Evolutionary conservation across 129 eudicot species (phyloP).

Genomic region (Gnaphalium uliginosum): DNA sequence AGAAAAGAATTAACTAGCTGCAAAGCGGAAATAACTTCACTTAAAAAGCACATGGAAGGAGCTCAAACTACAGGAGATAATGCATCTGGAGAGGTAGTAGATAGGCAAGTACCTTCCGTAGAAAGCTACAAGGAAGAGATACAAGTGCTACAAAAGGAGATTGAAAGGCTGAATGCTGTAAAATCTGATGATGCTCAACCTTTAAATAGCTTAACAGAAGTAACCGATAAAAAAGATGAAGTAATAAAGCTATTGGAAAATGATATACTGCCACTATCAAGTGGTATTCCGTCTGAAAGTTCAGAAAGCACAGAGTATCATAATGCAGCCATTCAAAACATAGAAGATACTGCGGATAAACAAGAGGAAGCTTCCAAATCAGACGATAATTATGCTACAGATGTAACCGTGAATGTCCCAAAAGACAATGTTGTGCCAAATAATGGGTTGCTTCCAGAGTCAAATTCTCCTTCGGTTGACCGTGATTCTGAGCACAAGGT

Average conservation of each 20-base stretch:
- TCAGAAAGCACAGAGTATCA: constrained; percentile 32
- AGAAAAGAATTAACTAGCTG: constrained; percentile 75
- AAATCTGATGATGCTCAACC: constrained; percentile 33
- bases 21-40: constrained; percentile 86
- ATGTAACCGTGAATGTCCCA: constrained; percentile 30
- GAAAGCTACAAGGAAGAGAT: constrained; percentile 56
- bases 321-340: constrained; percentile 21
- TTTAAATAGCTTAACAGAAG: constrained; percentile 30
- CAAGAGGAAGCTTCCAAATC: constrained; percentile 41
- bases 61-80: constrained; percentile 41
- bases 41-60: constrained; percentile 74
- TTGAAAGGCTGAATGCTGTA: constrained; percentile 46
- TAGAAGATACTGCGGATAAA: constrained; percentile 28
- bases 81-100: constrained; percentile 38
- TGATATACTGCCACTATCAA: constrained; percentile 38
- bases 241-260: constrained; percentile 39
- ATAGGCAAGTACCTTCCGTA: constrained; percentile 42
- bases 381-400: constrained; percentile 36
- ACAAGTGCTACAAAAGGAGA: constrained; percentile 48
- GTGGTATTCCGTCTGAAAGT: constrained; percentile 34
- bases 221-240: constrained; percentile 34
- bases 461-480: constrained; percentile 42
- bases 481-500: constrained; percentile 57
- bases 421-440: constrained; percentile 36
- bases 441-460: constrained; percentile 37